These are phyloP conservation scores for Amyloporia xantha DNA, from an alignment of 768 basidiomycete species.

Conservation along the genomic window DNA sequence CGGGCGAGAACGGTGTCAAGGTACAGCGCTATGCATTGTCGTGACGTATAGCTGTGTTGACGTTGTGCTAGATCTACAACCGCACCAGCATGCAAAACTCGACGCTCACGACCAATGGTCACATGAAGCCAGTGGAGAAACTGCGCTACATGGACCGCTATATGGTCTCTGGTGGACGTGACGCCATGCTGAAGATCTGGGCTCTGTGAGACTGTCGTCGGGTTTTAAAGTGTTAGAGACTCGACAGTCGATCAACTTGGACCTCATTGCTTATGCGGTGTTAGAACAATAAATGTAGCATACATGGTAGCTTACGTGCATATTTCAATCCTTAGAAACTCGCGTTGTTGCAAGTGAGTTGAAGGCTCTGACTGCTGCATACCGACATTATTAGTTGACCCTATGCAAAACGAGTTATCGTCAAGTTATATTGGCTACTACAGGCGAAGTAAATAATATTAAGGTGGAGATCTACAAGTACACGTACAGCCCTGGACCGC, in stretches of 20 bases:
- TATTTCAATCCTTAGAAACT: not conserved
- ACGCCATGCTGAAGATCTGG: conserved; percentile 88
- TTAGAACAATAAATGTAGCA: not conserved
- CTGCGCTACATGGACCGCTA: conserved; percentile 96
- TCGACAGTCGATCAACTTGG: too few species aligned
- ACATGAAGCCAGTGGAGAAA: conserved; percentile 79
- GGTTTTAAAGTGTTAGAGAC: too few species aligned
- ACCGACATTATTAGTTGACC: too few species aligned
- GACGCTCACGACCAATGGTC: conserved; percentile 84
- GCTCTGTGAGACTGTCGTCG: conserved; percentile 49
- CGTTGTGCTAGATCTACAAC: conserved; percentile 70
- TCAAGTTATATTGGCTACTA: too few species aligned
- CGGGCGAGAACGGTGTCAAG: conserved; percentile 91
- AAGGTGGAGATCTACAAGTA: not conserved
- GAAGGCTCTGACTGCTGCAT: too few species aligned
- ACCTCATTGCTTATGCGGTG: too few species aligned
- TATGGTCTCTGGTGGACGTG: conserved; percentile 83
- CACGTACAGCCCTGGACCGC: too few species aligned
- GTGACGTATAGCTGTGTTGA: not conserved
- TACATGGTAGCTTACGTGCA: too few species aligned
- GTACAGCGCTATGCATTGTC: conserved; percentile 32
- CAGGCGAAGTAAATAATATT: not conserved
- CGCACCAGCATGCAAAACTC: conserved; percentile 89
- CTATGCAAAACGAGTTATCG: too few species aligned
- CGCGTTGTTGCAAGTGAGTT: not conserved